phyloP scores from a whole-genome alignment of 768 basidiomycete genomes.

The Phanerodontia chrysosporium region DNA sequence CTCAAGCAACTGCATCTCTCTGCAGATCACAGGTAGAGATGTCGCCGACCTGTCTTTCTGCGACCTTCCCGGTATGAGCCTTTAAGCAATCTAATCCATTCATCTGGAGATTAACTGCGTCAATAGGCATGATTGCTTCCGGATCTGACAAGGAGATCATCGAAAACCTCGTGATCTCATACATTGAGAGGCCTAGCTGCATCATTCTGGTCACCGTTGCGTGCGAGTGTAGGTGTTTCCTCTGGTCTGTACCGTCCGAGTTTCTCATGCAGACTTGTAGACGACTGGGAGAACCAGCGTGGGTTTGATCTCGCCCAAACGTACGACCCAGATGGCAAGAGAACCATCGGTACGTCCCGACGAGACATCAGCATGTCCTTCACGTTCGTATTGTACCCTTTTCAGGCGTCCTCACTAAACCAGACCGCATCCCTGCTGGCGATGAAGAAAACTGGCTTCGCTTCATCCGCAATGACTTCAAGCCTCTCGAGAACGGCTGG shows the following conservation, averaged over 20 bases:
- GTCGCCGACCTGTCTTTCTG: conserved; percentile 37
- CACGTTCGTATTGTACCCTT: no score
- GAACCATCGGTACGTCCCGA: conserved; percentile 56
- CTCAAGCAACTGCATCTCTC: conserved; percentile 32
- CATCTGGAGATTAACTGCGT: neutral
- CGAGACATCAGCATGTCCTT: no score
- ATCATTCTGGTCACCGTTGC: conserved; percentile 57
- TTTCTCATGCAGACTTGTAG: conserved; percentile 41
- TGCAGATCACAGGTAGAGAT: conserved; percentile 34
- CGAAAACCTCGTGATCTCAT: conserved; percentile 49
- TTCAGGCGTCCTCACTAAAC: conserved; percentile 70
- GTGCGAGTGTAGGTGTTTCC: conserved; percentile 50
- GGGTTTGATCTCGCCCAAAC: conserved; percentile 62
- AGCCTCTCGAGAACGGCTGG: conserved; percentile 53
- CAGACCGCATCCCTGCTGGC: conserved; percentile 57
- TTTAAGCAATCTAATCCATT: neutral
- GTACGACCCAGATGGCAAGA: conserved; percentile 55
- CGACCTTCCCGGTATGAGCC: conserved; percentile 34
- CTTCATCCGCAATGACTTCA: conserved; percentile 51
- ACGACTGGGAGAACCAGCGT: conserved; percentile 78
- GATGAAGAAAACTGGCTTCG: conserved; percentile 54
- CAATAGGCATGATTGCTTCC: conserved; percentile 20
- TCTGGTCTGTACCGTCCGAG: neutral
- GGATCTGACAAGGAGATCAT: conserved; percentile 55
- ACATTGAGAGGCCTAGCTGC: conserved; percentile 60